A percentile compares a stretch with the other conserved stretches of the same genome.
Evolutionary conservation across 1,139 yeast genomes (phyloP).

Genomic region (Hemisphaericaspora lyxosophila): DNA sequence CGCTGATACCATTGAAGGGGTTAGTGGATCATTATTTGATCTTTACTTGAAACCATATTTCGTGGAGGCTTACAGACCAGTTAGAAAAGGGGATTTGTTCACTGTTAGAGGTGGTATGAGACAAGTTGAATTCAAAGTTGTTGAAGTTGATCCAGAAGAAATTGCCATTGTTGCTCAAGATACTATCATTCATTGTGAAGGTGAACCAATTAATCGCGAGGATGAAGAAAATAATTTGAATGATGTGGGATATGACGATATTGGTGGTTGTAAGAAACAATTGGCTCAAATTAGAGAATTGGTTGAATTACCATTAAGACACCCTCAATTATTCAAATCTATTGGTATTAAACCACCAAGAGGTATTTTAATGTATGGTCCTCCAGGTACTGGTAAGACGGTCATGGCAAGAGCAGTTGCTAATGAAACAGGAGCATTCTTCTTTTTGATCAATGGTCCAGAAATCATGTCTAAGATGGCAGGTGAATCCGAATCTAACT

Average conservation of each 20-base stretch:
- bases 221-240: constrained; percentile 96
- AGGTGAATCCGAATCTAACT: constrained; percentile 96
- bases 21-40: constrained; percentile 96
- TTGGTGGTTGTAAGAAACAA: constrained; percentile 98
- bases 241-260: constrained; percentile 98
- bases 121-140: constrained; percentile 97
- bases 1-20: constrained; percentile 97
- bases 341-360: constrained; percentile 98
- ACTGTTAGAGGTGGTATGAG: constrained; percentile 98
- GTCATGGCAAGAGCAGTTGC: constrained; percentile 99
- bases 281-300: constrained; percentile 98
- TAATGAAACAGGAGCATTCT: constrained; percentile 98
- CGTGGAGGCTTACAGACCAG: constrained; percentile 98
- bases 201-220: constrained; percentile 98
- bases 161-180: constrained; percentile 98
- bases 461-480: constrained; percentile 99
- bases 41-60: constrained; percentile 96
- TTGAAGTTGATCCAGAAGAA: constrained; percentile 96
- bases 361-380: constrained; percentile 97
- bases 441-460: constrained; percentile 98
- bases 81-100: constrained; percentile 94
- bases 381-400: constrained; percentile 99
- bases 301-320: constrained; percentile 95
- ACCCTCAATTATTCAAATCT: constrained; percentile 93
- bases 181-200: constrained; percentile 97